phyloP scores from a whole-genome alignment of 2,329 filamentous ascomycete species.

The Esteya vermicola region DNA sequence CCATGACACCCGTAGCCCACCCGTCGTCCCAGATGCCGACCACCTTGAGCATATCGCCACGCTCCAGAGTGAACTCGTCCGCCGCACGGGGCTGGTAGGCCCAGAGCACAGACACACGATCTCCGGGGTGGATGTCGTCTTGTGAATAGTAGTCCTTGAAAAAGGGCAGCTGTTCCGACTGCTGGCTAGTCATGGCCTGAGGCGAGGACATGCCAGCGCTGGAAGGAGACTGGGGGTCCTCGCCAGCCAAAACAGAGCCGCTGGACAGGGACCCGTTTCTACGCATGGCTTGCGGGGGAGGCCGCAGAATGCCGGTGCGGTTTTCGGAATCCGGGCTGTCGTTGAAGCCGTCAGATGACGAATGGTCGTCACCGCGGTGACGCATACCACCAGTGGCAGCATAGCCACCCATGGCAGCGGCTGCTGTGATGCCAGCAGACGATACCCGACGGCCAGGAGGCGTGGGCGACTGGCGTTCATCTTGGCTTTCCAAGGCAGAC shows the following conservation, averaged over 20 bases:
- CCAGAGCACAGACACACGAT: constrained; percentile 86
- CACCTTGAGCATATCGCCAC: constrained; percentile 95
- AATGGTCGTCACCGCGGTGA: constrained; percentile 37
- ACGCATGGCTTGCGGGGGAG: constrained; percentile 46
- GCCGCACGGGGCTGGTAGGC: constrained; percentile 88
- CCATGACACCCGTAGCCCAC: constrained; percentile 85
- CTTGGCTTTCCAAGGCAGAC: constrained; percentile 67
- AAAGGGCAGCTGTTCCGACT: constrained; percentile 87
- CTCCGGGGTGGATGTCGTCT: constrained; percentile 85
- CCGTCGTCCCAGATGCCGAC: constrained; percentile 99
- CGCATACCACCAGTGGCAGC: constrained; percentile 24
- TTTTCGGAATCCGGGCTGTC: constrained; percentile 58
- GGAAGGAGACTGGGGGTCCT: constrained; percentile 59
- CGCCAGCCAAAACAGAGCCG: constrained; percentile 57
- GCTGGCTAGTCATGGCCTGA: constrained; percentile 68
- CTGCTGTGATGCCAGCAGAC: constrained; percentile 22
- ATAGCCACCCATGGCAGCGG: constrained; percentile 33
- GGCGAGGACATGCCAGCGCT: constrained; percentile 71
- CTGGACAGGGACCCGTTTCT: constrained; percentile 85
- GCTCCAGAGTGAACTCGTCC: constrained; percentile 85
- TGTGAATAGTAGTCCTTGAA: constrained; percentile 99
- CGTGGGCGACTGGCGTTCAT: constrained; percentile 43
- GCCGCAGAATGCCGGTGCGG: constrained; percentile 39
- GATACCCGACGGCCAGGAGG: constrained; percentile 27
- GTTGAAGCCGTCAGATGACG: constrained; percentile 58